Conservation (phyloP, 2,329 filamentous ascomycete genomes). For the Teratosphaeria destructans region DNA sequence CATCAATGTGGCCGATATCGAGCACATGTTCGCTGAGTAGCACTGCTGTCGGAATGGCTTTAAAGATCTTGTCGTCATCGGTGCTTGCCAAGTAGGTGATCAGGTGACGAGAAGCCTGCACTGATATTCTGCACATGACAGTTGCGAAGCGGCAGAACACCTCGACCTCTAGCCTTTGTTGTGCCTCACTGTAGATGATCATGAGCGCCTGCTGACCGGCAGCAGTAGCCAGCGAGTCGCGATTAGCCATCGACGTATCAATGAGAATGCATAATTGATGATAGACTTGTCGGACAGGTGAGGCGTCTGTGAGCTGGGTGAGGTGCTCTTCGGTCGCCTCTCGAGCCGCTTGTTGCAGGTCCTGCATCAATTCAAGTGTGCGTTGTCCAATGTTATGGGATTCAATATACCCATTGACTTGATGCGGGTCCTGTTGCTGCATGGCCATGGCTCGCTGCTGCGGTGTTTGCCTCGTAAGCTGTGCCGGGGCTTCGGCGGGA, state of each 20-base stretch:
- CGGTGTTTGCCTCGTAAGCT: constrained; percentile 45
- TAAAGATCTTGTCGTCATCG: constrained; percentile 53
- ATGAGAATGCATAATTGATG: constrained; percentile 46
- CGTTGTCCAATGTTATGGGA: constrained; percentile 43
- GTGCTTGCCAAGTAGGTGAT: constrained; percentile 39
- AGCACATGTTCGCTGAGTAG: constrained; percentile 51
- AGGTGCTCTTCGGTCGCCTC: constrained; percentile 49
- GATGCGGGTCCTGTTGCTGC: constrained; percentile 28
- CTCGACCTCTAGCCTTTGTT: constrained; percentile 50
- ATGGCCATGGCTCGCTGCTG: constrained; percentile 40
- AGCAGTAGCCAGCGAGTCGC: constrained; percentile 46
- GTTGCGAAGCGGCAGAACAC: constrained; percentile 51
- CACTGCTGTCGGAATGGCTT: constrained; percentile 50
- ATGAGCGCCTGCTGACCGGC: constrained; percentile 38
- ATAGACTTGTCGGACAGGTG: constrained; percentile 47
- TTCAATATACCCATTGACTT: constrained; percentile 53
- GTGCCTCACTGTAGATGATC: constrained; percentile 45
- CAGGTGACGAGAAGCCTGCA: constrained; percentile 44
- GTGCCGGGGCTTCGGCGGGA: constrained; percentile 50
- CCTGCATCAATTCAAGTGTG: constrained; percentile 44
- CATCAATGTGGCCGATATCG: constrained; percentile 48
- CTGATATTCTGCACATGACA: constrained; percentile 52
- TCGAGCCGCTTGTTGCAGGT: constrained; percentile 46
- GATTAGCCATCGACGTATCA: constrained; percentile 40
- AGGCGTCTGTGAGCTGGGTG: constrained; percentile 45